phyloP scores from a whole-genome alignment of 352 stramenopile genomes.

The Pythium volutum region DNA sequence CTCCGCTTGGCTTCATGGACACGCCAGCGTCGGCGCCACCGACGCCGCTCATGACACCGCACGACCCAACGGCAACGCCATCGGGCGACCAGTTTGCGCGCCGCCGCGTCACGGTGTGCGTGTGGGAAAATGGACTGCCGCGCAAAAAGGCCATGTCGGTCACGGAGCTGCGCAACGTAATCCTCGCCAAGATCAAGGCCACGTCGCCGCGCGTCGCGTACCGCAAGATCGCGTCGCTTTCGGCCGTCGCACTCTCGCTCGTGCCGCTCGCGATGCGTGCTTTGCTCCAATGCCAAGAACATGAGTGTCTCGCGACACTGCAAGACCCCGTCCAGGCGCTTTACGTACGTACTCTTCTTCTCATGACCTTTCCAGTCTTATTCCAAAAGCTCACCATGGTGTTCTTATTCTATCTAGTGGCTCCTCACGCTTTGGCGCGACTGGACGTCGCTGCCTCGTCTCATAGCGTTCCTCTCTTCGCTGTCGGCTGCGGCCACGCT shows the following conservation, averaged over 20 bases:
- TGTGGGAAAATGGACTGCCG: conserved; percentile 68
- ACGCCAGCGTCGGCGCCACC: conserved; percentile 6
- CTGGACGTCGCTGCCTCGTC: conserved; percentile 20
- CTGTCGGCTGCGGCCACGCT: conserved; percentile 38
- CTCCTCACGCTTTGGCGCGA: conserved; percentile 26
- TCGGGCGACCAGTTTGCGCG: conserved; percentile 42
- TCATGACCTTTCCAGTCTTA: not conserved
- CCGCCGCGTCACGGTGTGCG: conserved; percentile 68
- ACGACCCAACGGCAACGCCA: not conserved
- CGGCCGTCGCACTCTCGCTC: conserved; percentile 50
- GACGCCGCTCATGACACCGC: conserved; percentile 16
- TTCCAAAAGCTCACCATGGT: not conserved
- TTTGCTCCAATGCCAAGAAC: conserved; percentile 54
- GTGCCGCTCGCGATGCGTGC: conserved; percentile 57
- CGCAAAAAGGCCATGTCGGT: conserved; percentile 81
- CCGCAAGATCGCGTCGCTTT: conserved; percentile 62
- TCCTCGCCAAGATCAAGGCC: conserved; percentile 79
- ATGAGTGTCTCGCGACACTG: conserved; percentile 47
- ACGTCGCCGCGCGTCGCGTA: conserved; percentile 63
- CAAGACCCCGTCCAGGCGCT: conserved; percentile 46
- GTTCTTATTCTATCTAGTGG: conserved; percentile 20
- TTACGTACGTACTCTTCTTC: conserved; percentile 19
- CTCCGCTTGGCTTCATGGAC: conserved; percentile 20
- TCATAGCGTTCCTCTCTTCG: conserved; percentile 9
- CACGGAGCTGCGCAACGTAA: conserved; percentile 74